Evolutionary conservation across 1,139 yeast species (phyloP), one percentile per base, ranked within the genome.

Genomic region (Groenewaldozyma sp.): DNA sequence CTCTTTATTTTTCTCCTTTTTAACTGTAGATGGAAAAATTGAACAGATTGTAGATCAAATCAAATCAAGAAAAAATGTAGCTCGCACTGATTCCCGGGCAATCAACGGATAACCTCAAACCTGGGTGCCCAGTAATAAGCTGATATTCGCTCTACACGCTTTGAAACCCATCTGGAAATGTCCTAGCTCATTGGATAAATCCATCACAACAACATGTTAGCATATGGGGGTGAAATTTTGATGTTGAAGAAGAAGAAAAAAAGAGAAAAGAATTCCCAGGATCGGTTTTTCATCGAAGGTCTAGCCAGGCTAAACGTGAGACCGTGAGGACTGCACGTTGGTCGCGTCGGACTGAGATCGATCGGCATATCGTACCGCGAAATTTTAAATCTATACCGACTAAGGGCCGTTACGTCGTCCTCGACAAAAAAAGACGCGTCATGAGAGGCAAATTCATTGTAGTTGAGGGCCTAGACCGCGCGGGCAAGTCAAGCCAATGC

Each of bases 401-500:
- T n/a, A n/a, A n/a, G n/a, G n/a, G n/a, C n/a, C n/a, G n/a, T n/a
- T n/a, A n/a, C n/a, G n/a, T n/a, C n/a, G n/a, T n/a, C n/a, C n/a
- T n/a, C n/a, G n/a, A n/a, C n/a, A n/a, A n/a, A n/a, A n/a, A n/a
- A n/a, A n/a, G n/a, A n/a, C n/a, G n/a, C n/a, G n/a, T n/a, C n/a
- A n/a, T n/a, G 3, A 33, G 95, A 49, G 96, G 96, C 2, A 70
- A 71, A 36, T 65, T 93, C 37, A 80, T 93, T 20, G 72, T 86
- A 4, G 70, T 93, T 3, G 99, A 93, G 60, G 99, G 99, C 0
- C 73, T 91, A 1, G 99, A 93, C 56, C 66, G 98, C 39, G 81
- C 97, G 0, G 99, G 99, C 0, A 93, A 93, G 58, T 76, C 95
- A 1, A 87, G 97, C 0, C 98, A 93, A 58, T 80, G 91, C 2